phyloP scores from a whole-genome alignment of 1,139 yeast species.

The Blastobotrys ciferrii region DNA sequence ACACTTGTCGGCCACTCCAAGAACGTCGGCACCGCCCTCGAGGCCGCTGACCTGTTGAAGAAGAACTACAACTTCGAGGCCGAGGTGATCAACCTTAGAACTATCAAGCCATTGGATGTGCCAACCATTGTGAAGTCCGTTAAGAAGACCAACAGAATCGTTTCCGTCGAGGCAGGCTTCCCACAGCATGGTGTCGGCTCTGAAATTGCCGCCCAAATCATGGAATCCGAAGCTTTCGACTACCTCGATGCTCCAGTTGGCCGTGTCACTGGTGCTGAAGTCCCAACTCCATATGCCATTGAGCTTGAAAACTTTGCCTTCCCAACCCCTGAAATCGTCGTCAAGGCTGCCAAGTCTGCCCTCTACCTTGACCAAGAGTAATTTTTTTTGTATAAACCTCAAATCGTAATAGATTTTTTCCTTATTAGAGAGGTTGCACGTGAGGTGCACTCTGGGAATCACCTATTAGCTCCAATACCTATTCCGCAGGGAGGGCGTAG shows the following conservation, averaged over 20 bases:
- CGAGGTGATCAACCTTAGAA: constrained; percentile 93
- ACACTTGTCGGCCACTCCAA: constrained; percentile 90
- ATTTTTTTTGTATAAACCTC: constrained; percentile 2
- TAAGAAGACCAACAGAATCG: constrained; percentile 95
- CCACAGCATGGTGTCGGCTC: constrained; percentile 99
- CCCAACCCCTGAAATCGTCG: constrained; percentile 92
- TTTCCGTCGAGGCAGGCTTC: constrained; percentile 96
- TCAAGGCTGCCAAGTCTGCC: constrained; percentile 88
- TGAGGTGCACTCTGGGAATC: no score
- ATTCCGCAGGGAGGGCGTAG: no score
- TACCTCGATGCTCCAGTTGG: constrained; percentile 98
- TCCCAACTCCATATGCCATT: constrained; percentile 97
- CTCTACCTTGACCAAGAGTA: constrained; percentile 56
- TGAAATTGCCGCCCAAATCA: constrained; percentile 94
- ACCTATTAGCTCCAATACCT: no score
- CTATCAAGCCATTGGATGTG: constrained; percentile 94
- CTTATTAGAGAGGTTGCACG: no score
- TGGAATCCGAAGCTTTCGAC: constrained; percentile 98
- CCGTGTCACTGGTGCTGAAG: constrained; percentile 99
- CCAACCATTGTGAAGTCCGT: constrained; percentile 82
- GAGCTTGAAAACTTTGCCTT: constrained; percentile 97
- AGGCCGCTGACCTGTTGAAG: constrained; percentile 86
- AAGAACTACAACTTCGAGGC: constrained; percentile 84
- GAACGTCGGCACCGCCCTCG: constrained; percentile 78
- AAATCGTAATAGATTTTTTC: constrained; percentile 6